Evolutionary conservation across 2,329 filamentous ascomycete genomes (phyloP).

Genomic region (Aspergillus ustus): DNA sequence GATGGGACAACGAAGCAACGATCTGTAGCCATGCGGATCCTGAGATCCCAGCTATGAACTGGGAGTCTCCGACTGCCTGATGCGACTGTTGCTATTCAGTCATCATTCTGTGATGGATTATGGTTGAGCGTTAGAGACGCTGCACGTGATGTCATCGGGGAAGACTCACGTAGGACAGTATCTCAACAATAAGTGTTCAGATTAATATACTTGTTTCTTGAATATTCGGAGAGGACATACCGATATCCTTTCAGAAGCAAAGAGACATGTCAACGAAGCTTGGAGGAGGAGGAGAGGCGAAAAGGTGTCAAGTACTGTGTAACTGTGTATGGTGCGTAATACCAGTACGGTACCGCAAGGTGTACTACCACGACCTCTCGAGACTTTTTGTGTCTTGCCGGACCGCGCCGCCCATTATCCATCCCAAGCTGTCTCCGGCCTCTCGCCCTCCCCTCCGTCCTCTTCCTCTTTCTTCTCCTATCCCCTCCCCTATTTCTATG

Average conservation of each 20-base stretch:
- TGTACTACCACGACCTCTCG: conserved; percentile 9
- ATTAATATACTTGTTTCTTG: background rate
- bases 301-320: background rate
- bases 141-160: conserved; percentile 7
- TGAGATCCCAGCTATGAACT: conserved; percentile 7
- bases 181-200: background rate
- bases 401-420: conserved; percentile 37
- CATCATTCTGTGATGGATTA: background rate
- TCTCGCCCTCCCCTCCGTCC: conserved; percentile 26
- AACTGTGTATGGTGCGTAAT: background rate
- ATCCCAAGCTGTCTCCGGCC: conserved; percentile 28
- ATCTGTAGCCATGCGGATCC: conserved; percentile 19
- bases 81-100: background rate
- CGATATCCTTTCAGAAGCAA: background rate
- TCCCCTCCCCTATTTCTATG: conserved; percentile 29
- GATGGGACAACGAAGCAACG: conserved; percentile 20
- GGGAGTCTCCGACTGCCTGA: background rate
- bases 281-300: background rate
- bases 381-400: conserved; percentile 27
- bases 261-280: background rate
- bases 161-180: background rate
- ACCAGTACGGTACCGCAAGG: background rate
- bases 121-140: background rate
- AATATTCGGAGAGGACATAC: background rate
- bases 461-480: conserved; percentile 29